These are phyloP conservation scores for Cytauxzoon felis DNA, from an alignment of 169 alveolate species.

Conservation along the genomic window DNA sequence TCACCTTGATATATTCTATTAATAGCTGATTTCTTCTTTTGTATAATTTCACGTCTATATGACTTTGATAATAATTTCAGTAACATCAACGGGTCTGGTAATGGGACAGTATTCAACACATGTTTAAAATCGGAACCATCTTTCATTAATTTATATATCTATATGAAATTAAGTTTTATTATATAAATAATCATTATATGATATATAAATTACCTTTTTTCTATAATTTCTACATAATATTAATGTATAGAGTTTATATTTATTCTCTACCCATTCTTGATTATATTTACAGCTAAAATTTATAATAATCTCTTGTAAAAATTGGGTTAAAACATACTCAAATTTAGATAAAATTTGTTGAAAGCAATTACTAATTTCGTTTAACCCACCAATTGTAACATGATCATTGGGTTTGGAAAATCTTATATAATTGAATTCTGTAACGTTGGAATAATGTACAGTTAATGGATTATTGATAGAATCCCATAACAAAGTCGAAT, in stretches of 20 bases:
- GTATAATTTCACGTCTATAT: conserved; percentile 10
- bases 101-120: conserved; percentile 17
- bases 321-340: background rate
- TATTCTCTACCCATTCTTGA: conserved; percentile 24
- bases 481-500: conserved; percentile 19
- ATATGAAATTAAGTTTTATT: background rate
- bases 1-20: conserved; percentile 10
- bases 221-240: conserved; percentile 32
- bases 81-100: conserved; percentile 45
- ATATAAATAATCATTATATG: background rate
- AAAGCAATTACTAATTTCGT: conserved; percentile 39
- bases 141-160: background rate
- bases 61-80: conserved; percentile 4
- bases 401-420: conserved; percentile 19
- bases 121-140: conserved; percentile 3
- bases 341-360: conserved; percentile 2
- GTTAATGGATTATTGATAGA: conserved; percentile 34
- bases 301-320: background rate
- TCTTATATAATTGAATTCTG: conserved; percentile 20
- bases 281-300: conserved; percentile 7
- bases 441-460: conserved; percentile 12
- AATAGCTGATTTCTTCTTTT: too few species aligned
- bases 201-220: background rate
- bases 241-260: conserved; percentile 20
- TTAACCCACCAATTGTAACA: conserved; percentile 41